Evolutionary conservation across 2,329 filamentous ascomycete genomes (phyloP).

Genomic region (Penicillium paneum): DNA sequence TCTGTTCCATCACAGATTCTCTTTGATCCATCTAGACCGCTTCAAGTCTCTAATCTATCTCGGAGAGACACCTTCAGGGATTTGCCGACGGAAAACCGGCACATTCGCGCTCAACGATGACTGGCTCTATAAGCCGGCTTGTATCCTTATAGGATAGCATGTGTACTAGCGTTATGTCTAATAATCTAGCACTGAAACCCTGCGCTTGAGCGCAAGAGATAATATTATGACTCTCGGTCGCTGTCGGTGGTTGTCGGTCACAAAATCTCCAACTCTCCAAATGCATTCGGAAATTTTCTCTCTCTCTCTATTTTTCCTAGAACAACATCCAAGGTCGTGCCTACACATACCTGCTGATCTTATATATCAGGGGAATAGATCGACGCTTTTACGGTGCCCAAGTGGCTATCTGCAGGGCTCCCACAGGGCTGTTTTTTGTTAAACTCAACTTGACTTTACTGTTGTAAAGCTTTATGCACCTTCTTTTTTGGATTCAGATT

Average conservation of each 20-base stretch:
- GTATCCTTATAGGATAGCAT: background rate
- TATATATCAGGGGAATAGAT: background rate
- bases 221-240: conserved; percentile 9
- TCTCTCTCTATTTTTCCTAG: no score
- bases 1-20: background rate
- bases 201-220: background rate
- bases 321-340: background rate
- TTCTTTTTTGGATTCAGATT: background rate
- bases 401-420: background rate
- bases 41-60: background rate
- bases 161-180: conserved; percentile 2
- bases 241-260: conserved; percentile 19
- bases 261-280: background rate
- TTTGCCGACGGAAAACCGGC: conserved; percentile 24
- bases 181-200: conserved; percentile 4
- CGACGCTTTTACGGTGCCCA: background rate
- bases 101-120: conserved; percentile 15
- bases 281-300: background rate
- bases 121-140: conserved; percentile 11
- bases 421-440: background rate
- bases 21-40: background rate
- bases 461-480: background rate
- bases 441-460: background rate
- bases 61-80: conserved; percentile 6
- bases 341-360: background rate